A percentile compares a stretch with the other conserved stretches of the same genome.
Conservation (phyloP, 2,329 filamentous ascomycete genomes). For the Stemphylium vesicarium region DNA sequence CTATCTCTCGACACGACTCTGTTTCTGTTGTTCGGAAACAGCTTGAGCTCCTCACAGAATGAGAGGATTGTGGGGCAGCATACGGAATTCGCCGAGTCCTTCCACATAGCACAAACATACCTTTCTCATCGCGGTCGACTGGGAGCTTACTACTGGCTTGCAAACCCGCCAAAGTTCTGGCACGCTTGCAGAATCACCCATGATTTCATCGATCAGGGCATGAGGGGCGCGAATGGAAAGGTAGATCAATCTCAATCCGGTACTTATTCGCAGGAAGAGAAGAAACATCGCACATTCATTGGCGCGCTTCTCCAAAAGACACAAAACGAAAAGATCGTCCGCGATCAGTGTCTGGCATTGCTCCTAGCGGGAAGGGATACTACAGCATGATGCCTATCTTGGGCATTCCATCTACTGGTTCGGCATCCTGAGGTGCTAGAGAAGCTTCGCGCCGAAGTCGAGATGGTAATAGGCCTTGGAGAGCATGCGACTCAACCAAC, state of each 20-base stretch:
- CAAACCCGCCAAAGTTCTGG: conserved; percentile 18
- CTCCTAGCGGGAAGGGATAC: conserved; percentile 86
- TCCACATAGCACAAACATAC: conserved; percentile 22
- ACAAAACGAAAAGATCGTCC: conserved; percentile 67
- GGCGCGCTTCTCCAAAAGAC: conserved; percentile 81
- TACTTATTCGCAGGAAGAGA: conserved; percentile 16
- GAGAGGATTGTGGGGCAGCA: conserved; percentile 9
- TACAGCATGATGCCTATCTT: conserved; percentile 80
- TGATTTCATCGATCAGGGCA: conserved; percentile 11
- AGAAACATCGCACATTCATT: conserved; percentile 73
- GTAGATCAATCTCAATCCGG: conserved; percentile 4
- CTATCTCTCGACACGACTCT: conserved; percentile 47
- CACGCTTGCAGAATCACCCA: conserved; percentile 19
- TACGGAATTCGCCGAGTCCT: conserved; percentile 21
- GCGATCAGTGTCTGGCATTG: conserved; percentile 81
- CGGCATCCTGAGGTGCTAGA: conserved; percentile 41
- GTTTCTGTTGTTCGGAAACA: conserved; percentile 45
- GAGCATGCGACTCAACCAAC: conserved; percentile 26
- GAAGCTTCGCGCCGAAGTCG: conserved; percentile 42
- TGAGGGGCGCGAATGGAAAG: conserved; percentile 30
- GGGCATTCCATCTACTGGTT: conserved; percentile 62
- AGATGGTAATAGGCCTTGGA: conserved; percentile 26
- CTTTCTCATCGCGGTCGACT: conserved; percentile 16
- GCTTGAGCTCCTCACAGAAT: conserved; percentile 25
- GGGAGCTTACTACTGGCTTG: conserved; percentile 40